phyloP scores from a whole-genome alignment of 345 rosid species.

The Orychophragmus violaceus region DNA sequence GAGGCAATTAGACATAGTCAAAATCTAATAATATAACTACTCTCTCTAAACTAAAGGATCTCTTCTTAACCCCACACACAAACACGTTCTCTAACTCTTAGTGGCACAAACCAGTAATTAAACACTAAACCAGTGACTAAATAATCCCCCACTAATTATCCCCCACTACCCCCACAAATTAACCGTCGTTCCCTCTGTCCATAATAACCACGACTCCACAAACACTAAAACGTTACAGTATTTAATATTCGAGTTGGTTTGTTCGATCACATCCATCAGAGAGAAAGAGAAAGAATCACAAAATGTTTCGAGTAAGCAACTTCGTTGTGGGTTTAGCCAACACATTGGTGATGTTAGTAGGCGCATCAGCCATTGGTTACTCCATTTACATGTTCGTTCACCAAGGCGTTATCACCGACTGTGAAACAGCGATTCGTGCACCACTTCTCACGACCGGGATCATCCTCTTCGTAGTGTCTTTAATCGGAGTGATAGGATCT shows the following conservation, averaged over 20 bases:
- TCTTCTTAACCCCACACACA: constrained; percentile 18
- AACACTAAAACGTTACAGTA: constrained; percentile 12
- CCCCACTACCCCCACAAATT: constrained; percentile 13
- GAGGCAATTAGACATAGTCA: constrained; percentile 9
- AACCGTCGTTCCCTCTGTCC: constrained; percentile 19
- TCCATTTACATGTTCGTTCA: constrained; percentile 30
- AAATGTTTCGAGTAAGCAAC: constrained; percentile 33
- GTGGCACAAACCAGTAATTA: constrained; percentile 9
- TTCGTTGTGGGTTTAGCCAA: constrained; percentile 33
- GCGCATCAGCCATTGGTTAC: constrained; percentile 29
- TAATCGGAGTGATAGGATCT: constrained; percentile 30
- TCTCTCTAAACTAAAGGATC: constrained; percentile 16
- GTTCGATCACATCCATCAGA: background rate
- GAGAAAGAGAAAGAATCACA: background rate
- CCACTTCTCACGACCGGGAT: constrained; percentile 28
- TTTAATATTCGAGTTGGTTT: background rate
- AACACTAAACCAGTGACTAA: background rate
- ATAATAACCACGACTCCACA: constrained; percentile 4
- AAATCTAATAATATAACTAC: constrained; percentile 8
- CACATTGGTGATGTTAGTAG: constrained; percentile 26
- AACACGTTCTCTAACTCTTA: constrained; percentile 10
- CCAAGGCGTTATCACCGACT: constrained; percentile 24
- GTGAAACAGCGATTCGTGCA: constrained; percentile 20
- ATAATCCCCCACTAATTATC: constrained; percentile 2
- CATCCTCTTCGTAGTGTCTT: constrained; percentile 24